These are phyloP conservation scores for Oryza glaberrima DNA, from an alignment of 176 grass and related monocot genomes.

Conservation along the genomic window DNA sequence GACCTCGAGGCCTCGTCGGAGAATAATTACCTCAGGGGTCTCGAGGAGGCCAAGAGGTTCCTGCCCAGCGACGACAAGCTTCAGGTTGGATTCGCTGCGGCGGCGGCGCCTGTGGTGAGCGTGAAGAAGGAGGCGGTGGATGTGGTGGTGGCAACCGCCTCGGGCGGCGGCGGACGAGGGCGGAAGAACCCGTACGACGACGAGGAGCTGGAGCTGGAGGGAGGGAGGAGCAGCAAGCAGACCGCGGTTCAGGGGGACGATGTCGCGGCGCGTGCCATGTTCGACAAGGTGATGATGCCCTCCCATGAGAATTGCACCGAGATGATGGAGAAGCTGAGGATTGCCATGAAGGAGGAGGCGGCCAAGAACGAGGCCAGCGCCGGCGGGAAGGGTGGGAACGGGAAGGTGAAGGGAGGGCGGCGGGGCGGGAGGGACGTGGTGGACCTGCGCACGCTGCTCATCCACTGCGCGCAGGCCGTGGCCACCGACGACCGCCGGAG, in stretches of 20 bases:
- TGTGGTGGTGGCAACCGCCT: background rate
- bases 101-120: background rate
- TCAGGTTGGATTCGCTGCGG: constrained; percentile 9
- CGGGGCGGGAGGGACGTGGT: constrained; percentile 59
- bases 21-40: constrained; percentile 19
- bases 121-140: constrained; percentile 49
- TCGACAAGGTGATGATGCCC: constrained; percentile 48
- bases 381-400: constrained; percentile 13
- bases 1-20: constrained; percentile 22
- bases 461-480: constrained; percentile 80
- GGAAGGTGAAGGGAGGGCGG: constrained; percentile 44
- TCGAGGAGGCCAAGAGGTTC: constrained; percentile 54
- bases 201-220: constrained; percentile 51
- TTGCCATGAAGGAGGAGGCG: constrained; percentile 52
- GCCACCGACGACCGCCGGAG: constrained; percentile 66
- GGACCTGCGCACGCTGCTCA: constrained; percentile 82
- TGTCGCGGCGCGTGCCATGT: constrained; percentile 57
- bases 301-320: constrained; percentile 33
- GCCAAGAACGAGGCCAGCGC: constrained; percentile 27
- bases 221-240: constrained; percentile 73
- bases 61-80: constrained; percentile 43
- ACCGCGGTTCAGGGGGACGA: constrained; percentile 48
- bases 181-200: constrained; percentile 61
- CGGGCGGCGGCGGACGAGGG: constrained; percentile 12
- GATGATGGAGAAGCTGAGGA: constrained; percentile 54